Percentiles rank a stretch among this genome's conserved stretches.
These are phyloP conservation scores for Chrysoporthe cubensis DNA, from an alignment of 2,329 filamentous ascomycete genomes.

Conservation along the genomic window DNA sequence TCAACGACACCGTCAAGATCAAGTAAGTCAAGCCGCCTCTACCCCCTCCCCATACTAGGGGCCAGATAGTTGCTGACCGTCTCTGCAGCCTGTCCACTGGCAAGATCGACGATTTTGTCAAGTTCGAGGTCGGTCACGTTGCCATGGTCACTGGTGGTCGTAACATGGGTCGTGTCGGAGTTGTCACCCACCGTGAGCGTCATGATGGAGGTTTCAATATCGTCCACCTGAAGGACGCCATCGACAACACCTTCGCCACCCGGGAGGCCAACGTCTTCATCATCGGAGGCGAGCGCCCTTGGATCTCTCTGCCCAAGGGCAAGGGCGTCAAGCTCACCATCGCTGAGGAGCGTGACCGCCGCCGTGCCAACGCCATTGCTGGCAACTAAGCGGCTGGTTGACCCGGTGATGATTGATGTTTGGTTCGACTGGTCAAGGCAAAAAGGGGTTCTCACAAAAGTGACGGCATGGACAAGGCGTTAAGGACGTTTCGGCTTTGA, in stretches of 20 bases:
- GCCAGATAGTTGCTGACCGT: background rate
- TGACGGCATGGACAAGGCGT: slow-evolving; percentile 30
- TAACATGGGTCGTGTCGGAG: slow-evolving; percentile 99
- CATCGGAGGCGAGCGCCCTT: slow-evolving; percentile 98
- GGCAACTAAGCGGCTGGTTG: slow-evolving; percentile 50
- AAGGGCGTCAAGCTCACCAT: slow-evolving; percentile 99
- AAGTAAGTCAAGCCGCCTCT: slow-evolving; percentile 49
- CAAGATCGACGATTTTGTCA: slow-evolving; percentile 98
- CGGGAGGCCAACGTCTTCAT: slow-evolving; percentile 99
- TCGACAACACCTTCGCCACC: slow-evolving; percentile 99
- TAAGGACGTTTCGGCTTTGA: slow-evolving; percentile 30
- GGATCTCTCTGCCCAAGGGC: slow-evolving; percentile 99
- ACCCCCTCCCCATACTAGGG: no score
- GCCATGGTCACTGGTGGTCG: slow-evolving; percentile 99
- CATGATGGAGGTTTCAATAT: slow-evolving; percentile 99
- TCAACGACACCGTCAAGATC: slow-evolving; percentile 99
- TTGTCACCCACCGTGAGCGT: slow-evolving; percentile 99
- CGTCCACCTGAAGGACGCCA: slow-evolving; percentile 99
- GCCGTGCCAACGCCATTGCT: slow-evolving; percentile 68
- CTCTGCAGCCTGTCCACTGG: slow-evolving; percentile 71
- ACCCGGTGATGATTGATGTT: slow-evolving; percentile 25
- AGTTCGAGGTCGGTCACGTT: slow-evolving; percentile 97
- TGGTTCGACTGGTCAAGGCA: slow-evolving; percentile 25
- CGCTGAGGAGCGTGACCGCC: slow-evolving; percentile 98
- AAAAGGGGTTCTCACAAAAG: slow-evolving; percentile 27